These are phyloP conservation scores for Solanum sparsipilum DNA, from an alignment of 257 asterid species.

Conservation along the genomic window DNA sequence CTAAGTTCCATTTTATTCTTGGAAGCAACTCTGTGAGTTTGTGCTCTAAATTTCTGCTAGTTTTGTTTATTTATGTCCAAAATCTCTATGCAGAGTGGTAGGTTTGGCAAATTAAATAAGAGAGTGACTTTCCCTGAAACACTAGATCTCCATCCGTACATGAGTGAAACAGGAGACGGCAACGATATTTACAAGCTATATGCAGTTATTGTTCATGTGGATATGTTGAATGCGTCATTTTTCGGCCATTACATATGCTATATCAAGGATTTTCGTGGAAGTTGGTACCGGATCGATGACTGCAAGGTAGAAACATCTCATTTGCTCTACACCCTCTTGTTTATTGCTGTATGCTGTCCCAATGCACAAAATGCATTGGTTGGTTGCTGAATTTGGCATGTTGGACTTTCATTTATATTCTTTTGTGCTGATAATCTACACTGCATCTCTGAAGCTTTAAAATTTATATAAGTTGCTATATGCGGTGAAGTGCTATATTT, in stretches of 20 bases:
- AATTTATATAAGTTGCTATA: not conserved
- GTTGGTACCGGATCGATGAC: conserved; percentile 89
- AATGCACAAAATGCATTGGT: not conserved
- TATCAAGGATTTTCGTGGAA: conserved; percentile 68
- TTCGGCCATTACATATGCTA: conserved; percentile 98
- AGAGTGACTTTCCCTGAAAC: conserved; percentile 87
- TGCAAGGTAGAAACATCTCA: conserved; percentile 48
- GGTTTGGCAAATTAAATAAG: conserved; percentile 94
- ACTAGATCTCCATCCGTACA: conserved; percentile 67
- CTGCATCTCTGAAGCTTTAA: not conserved
- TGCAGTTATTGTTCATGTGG: conserved; percentile 94
- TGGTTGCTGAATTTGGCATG: not conserved
- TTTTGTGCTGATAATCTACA: not conserved
- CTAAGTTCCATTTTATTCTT: not conserved
- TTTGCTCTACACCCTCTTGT: not conserved
- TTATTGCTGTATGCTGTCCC: not conserved
- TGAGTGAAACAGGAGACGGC: conserved; percentile 59
- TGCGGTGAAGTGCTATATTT: not conserved
- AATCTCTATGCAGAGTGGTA: conserved; percentile 61
- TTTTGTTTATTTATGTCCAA: not conserved
- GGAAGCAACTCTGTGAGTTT: not conserved
- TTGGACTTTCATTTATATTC: not conserved
- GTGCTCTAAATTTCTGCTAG: not conserved
- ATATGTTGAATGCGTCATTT: conserved; percentile 95
- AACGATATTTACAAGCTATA: conserved; percentile 70